Base-by-base conservation (phyloP, 140 eudicot species). In the Artemisia princeps region DNA sequence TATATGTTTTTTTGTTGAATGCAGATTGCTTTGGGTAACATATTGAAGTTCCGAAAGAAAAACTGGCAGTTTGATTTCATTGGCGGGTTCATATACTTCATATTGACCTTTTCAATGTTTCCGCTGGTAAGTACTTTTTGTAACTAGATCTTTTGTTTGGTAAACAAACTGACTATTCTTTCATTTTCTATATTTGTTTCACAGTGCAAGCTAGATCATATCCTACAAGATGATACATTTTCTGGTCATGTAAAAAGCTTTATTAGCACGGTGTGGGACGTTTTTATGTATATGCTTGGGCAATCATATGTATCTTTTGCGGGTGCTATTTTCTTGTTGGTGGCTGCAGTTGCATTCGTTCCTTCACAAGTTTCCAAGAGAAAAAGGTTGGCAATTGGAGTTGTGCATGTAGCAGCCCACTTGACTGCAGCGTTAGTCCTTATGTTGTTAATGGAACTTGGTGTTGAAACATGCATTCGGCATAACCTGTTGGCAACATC, bases 51-150 rank as follows among this genome's bases (percentile, higher is more conserved):
- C 53, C 84, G 95, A 30, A 85, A 90, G 88, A 87, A 90, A 72
- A 90, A 90, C 75, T 90, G 95, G 95, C 97, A 90, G 86, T 90
- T 90, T 75, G 97, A 90, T 61, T 75, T 87, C 78, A 87, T 87
- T 74, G 97, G 97, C 52, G 97, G 97, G 14, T 81, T 87, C 59
- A 87, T 91, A 81, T 91, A 91, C 82, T 91, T 91, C 64, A 70
- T 87, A 16, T 81, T 91, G 66, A 85, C 91, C 60, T 91, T 85
- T 73, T 91, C 97, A 55, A 87, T 91, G 97, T 87, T 91, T 72
- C 97, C 97, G 20, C 83, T 81, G 84, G 95, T 87, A 76, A 42
- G 53, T 30, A 0, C 14, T 3, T 46, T 55, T 6, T 16, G 4
- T 30, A 62, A 3, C 16, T 44, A 6, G 9, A 12, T 30, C 17